Percentiles rank a stretch among this genome's conserved stretches.
These are phyloP conservation scores for Ramaria sp. DNA, from an alignment of 768 basidiomycete genomes.

Conservation along the genomic window DNA sequence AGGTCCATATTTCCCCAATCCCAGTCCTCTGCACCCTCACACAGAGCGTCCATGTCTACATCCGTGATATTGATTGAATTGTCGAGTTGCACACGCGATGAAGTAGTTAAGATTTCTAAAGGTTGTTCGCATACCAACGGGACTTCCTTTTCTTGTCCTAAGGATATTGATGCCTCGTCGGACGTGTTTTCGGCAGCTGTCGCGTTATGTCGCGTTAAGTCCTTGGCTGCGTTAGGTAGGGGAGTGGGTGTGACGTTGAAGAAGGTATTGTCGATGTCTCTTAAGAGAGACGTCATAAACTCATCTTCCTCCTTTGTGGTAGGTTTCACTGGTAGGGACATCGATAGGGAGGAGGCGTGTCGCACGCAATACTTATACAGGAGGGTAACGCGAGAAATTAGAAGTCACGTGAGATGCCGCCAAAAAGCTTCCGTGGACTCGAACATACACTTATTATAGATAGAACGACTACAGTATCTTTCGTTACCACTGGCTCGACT, in stretches of 20 bases:
- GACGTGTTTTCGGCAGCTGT: background rate
- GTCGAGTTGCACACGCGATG: background rate
- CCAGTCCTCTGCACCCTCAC: conserved; percentile 64
- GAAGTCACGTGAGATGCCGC: background rate
- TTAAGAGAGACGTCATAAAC: conserved; percentile 46
- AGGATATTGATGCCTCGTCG: background rate
- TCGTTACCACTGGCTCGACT: too few relatives aligned
- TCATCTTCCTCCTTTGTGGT: conserved; percentile 40
- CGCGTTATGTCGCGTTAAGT: conserved; percentile 14
- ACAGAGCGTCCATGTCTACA: conserved; percentile 36
- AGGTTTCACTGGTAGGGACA: conserved; percentile 24
- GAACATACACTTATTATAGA: too few relatives aligned
- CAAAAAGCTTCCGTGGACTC: too few relatives aligned
- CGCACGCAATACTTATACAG: background rate
- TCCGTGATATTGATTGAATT: conserved; percentile 11
- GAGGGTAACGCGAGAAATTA: background rate
- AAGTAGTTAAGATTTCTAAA: too few relatives aligned
- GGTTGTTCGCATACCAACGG: background rate
- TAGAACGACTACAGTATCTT: too few relatives aligned
- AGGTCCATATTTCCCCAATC: conserved; percentile 52
- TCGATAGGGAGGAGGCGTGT: conserved; percentile 10
- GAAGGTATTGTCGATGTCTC: conserved; percentile 43
- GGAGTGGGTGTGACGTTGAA: conserved; percentile 29
- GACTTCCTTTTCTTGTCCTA: background rate
- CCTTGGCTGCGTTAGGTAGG: conserved; percentile 16